Base-by-base conservation (phyloP, 2,329 filamentous ascomycete species). In the Tolypocladium album region DNA sequence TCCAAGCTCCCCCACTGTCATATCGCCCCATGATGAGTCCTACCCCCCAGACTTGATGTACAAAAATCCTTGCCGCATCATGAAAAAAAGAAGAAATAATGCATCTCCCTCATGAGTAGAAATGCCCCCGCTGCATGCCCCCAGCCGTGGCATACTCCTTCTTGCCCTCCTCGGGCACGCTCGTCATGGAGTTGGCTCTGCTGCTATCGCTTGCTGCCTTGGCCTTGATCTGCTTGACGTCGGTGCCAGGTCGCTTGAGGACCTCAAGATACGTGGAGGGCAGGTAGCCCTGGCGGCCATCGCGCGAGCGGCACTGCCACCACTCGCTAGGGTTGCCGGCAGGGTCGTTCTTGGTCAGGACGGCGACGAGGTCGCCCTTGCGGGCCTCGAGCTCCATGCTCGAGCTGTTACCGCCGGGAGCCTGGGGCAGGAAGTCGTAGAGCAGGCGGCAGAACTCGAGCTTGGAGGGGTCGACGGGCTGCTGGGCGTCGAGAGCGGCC, bases 371-470 rank as follows among this genome's bases (percentile, higher is more conserved):
- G 67, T 99, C 94, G 61, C 93, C 93, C 78, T 96, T 97, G 77
- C 90, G 92, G 31, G 95, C 93, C 42, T 90, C 87, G 17, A 99
- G 82, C 70, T 99, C 95, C 66, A 97, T 86, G 59, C 81, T 76
- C n/a, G 72, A 69, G 73, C 83, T 84, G 3, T 11, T 55, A 83
- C 50, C 50, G 17, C 3, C 31, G 31, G 27, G 12, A 27, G 78
- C 69, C 38, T 93, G 89, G 3, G 94, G 93, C 0, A 88, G 87
- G 77, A 96, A 99, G 76, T 99, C 94, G 76, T 94, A 97, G 22
- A 96, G 77, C 2, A 95, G 88, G 61, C 92, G 89, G 79, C 93
- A 99, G 79, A 97, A 99, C 72, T 97, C 93, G 65, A 99, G 86
- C 75, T 96, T 95, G 64, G 86, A 86, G 0, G 92, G 92, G 70